These are phyloP conservation scores for Penicillium sp. DNA, from an alignment of 2,329 filamentous ascomycete species.

Conservation along the genomic window DNA sequence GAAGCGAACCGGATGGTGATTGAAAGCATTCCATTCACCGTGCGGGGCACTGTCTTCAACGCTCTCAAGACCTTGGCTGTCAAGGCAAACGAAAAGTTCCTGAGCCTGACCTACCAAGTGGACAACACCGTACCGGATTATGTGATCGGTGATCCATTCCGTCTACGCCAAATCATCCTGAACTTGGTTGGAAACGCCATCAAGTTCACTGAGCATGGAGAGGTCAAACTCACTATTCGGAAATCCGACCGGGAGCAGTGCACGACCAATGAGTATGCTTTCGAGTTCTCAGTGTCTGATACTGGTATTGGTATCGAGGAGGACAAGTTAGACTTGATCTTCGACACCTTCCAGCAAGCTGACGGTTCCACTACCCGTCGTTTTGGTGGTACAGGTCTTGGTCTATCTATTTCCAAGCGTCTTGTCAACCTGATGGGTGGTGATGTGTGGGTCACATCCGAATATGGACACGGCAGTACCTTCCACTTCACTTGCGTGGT, in stretches of 20 bases:
- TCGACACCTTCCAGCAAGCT: conserved; percentile 98
- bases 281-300: conserved; percentile 93
- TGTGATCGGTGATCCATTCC: conserved; percentile 94
- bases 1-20: conserved; percentile 98
- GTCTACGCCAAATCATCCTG: conserved; percentile 91
- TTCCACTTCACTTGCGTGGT: conserved; percentile 97
- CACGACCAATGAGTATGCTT: conserved; percentile 76
- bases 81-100: conserved; percentile 92
- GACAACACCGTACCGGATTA: conserved; percentile 93
- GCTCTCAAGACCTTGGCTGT: conserved; percentile 95
- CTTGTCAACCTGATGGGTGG: conserved; percentile 96
- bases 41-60: conserved; percentile 94
- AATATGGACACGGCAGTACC: conserved; percentile 85
- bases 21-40: conserved; percentile 94
- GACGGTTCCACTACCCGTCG: conserved; percentile 95
- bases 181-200: conserved; percentile 98
- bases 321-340: conserved; percentile 95
- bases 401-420: conserved; percentile 91
- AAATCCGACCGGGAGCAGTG: conserved; percentile 67
- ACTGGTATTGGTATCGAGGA: conserved; percentile 95
- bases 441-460: conserved; percentile 92
- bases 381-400: conserved; percentile 92
- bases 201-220: conserved; percentile 96
- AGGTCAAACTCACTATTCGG: conserved; percentile 91
- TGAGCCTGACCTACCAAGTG: conserved; percentile 90